Base-by-base conservation (phyloP, 768 basidiomycete species). In the Tephrocybe rancida region DNA sequence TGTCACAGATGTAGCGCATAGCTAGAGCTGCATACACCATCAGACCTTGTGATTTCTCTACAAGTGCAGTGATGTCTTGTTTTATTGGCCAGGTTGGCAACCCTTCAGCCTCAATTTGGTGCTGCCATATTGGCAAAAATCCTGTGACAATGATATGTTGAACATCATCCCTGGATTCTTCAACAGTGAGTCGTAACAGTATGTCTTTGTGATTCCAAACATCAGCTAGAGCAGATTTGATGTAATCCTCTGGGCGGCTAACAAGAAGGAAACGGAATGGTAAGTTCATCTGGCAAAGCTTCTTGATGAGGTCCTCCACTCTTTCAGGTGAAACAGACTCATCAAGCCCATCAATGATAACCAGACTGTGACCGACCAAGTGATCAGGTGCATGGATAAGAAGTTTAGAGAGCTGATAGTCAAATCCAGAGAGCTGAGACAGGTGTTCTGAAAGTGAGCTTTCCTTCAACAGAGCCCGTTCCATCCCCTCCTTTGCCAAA, bases 41-140 rank as follows among this genome's bases (percentile, higher is more conserved):
- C 3, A 53, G 51, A 14, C 51, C 51, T 21, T 44, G 43, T 22
- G 51, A 52, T 32, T 52, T 47, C 21, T 53, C 24, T 13, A 44
- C 52, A 5, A 53, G 44, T 35, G 21, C 16, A 22, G 18, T 22
- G 30, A 52, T 14, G 18, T 44, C 24, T 25, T 29, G 34, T 30
- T 5, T n/a, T 25, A 14, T 26, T 3, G 51, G 51, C 51, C 51
- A 52, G 5, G 22, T 34, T 11, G 37, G 10, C 9, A 26, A 27
- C 22, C 29, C 51, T 2, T 19, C 11, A 16, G 35, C n/a, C 10
- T 37, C 35, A 37, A 16, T 9, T 5, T 14, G 9, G 2, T 34
- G 22, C 2, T 3, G 3, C 16, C 25, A n/a, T 22, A 37, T 25
- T 49, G 11, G 24, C 22, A 6, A 18, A 35, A 22, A 47, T 34